These are phyloP conservation scores for Aphanoascus verrucosus DNA, from an alignment of 2,329 filamentous ascomycete genomes.

Conservation along the genomic window DNA sequence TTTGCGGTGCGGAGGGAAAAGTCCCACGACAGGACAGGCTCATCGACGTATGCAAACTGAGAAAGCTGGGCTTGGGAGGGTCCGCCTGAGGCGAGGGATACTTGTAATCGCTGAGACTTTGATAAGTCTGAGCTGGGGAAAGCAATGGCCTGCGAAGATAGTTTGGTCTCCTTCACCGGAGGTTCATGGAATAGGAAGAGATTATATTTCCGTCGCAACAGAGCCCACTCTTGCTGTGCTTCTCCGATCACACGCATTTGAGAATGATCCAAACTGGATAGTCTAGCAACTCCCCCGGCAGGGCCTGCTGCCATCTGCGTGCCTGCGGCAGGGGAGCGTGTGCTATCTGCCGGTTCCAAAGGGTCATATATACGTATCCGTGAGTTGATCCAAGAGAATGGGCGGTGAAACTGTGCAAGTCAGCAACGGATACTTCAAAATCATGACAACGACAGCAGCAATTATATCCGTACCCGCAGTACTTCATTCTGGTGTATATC, in stretches of 20 bases:
- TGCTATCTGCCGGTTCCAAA: constrained; percentile 26
- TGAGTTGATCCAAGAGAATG: constrained; percentile 54
- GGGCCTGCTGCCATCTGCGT: constrained; percentile 34
- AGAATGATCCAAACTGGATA: constrained; percentile 44
- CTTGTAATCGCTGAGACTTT: constrained; percentile 37
- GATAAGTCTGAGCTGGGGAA: constrained; percentile 41
- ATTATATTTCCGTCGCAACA: constrained; percentile 53
- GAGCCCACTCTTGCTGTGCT: constrained; percentile 54
- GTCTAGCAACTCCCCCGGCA: constrained; percentile 38
- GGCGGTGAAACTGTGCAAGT: constrained; percentile 44
- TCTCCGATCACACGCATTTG: constrained; percentile 55
- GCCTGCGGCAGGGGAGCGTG: constrained; percentile 33
- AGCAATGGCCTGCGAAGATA: constrained; percentile 32
- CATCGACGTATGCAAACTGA: constrained; percentile 54
- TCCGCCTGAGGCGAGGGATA: constrained; percentile 19
- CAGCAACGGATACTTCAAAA: constrained; percentile 8
- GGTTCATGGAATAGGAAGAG: constrained; percentile 48
- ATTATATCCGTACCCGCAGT: constrained; percentile 35
- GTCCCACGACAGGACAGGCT: constrained; percentile 55
- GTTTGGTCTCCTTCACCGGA: constrained; percentile 27
- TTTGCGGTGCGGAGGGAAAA: constrained; percentile 48
- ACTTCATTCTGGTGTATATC: constrained; percentile 51
- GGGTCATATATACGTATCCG: constrained; percentile 48
- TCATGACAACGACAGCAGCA: not conserved
- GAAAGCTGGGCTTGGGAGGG: constrained; percentile 37